These are phyloP conservation scores for Colletotrichum endophyticum DNA, from an alignment of 2,329 filamentous ascomycete genomes.

Conservation along the genomic window DNA sequence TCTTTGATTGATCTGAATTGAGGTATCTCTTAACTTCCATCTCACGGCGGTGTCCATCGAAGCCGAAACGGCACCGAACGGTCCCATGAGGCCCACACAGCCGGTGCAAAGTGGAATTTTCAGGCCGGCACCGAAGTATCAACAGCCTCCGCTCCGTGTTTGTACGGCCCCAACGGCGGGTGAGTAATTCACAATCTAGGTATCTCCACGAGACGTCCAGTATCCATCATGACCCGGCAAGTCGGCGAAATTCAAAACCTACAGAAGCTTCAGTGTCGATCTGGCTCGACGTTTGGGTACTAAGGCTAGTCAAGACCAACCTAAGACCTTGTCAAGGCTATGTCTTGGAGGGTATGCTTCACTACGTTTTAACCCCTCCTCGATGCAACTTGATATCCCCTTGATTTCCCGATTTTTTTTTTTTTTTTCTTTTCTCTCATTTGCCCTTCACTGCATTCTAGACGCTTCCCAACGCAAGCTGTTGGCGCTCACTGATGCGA, in stretches of 20 bases:
- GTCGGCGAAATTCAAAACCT: too few relatives aligned
- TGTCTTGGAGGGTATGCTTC: too few relatives aligned
- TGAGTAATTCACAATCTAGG: not conserved
- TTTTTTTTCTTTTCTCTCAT: too few relatives aligned
- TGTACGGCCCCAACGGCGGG: not conserved
- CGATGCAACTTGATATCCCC: not conserved
- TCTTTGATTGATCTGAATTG: not conserved
- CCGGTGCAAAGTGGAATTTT: not conserved
- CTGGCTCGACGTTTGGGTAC: too few relatives aligned
- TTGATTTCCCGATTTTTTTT: fast-evolving
- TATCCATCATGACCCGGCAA: too few relatives aligned
- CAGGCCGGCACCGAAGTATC: not conserved
- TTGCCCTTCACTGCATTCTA: too few relatives aligned
- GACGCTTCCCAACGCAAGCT: too few relatives aligned
- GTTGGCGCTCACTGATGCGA: too few relatives aligned
- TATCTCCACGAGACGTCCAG: too few relatives aligned
- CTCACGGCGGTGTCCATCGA: not conserved
- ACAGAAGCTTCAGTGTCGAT: too few relatives aligned
- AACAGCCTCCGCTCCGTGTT: not conserved
- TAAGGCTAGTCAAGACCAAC: too few relatives aligned
- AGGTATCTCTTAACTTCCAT: fast-evolving
- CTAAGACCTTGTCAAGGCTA: too few relatives aligned
- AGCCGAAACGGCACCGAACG: not conserved
- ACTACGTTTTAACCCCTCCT: not conserved
- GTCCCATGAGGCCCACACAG: not conserved